Evolutionary conservation across 371 early-diverging fungal species (phyloP).

Genomic region (Rhizopus stolonifer): DNA sequence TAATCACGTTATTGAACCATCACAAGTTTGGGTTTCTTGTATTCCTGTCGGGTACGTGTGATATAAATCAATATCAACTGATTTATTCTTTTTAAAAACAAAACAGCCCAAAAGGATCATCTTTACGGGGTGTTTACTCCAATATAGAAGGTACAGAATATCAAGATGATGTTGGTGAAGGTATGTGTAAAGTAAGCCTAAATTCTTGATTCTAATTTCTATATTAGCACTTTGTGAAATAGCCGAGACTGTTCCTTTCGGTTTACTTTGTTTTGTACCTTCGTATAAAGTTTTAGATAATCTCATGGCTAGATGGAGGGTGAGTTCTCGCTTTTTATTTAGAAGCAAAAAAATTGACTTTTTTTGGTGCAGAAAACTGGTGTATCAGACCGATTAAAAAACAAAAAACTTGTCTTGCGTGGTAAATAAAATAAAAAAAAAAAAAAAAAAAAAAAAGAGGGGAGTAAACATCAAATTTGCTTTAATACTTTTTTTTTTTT

Average conservation of each 20-base stretch:
- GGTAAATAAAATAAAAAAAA: conserved; percentile 18
- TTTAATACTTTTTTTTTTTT: conserved; percentile 17
- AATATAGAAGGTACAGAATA: conserved; percentile 51
- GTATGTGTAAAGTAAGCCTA: conserved; percentile 9
- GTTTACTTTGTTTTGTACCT: conserved; percentile 65
- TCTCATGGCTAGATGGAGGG: conserved; percentile 53
- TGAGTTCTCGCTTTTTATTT: background rate
- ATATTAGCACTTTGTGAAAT: conserved; percentile 46
- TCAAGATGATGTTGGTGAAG: conserved; percentile 71
- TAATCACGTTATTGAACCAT: conserved; percentile 57
- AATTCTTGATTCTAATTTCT: background rate
- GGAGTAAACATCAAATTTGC: background rate
- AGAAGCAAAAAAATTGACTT: too few species aligned
- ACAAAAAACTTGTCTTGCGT: conserved; percentile 27
- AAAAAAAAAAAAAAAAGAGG: conserved; percentile 33
- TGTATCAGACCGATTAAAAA: conserved; percentile 25
- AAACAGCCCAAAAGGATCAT: conserved; percentile 37
- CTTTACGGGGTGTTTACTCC: conserved; percentile 54
- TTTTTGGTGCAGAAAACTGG: conserved; percentile 35
- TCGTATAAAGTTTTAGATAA: conserved; percentile 59
- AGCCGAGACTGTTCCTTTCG: conserved; percentile 52
- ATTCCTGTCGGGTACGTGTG: conserved; percentile 42
- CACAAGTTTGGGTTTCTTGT: conserved; percentile 54
- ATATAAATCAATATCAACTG: conserved; percentile 41
- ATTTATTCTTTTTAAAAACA: background rate